Conservation (phyloP, 169 alveolate species). For the Amoebophrya sp. region DNA sequence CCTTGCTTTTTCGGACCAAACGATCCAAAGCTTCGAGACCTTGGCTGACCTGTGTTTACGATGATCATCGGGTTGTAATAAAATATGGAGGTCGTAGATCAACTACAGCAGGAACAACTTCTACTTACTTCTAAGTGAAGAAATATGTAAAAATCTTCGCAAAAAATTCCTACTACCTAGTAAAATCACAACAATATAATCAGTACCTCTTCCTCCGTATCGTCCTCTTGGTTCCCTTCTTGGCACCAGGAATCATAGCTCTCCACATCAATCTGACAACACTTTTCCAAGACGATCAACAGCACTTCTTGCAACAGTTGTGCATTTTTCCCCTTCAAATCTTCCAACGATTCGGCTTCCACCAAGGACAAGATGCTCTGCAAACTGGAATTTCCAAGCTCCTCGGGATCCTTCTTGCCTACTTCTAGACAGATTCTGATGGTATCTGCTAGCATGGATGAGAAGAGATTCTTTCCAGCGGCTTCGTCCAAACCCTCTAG, state of each 20-base stretch:
- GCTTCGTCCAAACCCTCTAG: neutral
- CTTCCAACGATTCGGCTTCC: neutral
- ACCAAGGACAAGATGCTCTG: neutral
- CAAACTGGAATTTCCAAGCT: neutral
- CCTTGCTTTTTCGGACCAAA: neutral
- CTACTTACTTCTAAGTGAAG: too few relatives aligned
- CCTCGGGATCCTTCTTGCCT: neutral
- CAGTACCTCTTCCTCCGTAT: slow-evolving; percentile 5
- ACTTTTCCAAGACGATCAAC: neutral
- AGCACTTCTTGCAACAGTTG: neutral
- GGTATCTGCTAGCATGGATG: neutral
- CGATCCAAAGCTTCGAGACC: neutral
- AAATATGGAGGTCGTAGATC: too few relatives aligned
- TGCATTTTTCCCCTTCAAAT: neutral
- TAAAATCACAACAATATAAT: too few relatives aligned
- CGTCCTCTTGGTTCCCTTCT: neutral
- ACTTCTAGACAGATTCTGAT: neutral
- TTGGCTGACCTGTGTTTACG: too few relatives aligned
- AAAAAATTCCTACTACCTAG: too few relatives aligned
- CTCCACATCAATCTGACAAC: neutral
- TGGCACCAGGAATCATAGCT: neutral
- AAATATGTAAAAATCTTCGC: too few relatives aligned
- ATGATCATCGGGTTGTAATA: too few relatives aligned
- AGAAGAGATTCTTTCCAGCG: neutral
- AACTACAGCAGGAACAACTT: too few relatives aligned